Conservation (phyloP, 768 basidiomycete species). For the Boletus tomentosulus region DNA sequence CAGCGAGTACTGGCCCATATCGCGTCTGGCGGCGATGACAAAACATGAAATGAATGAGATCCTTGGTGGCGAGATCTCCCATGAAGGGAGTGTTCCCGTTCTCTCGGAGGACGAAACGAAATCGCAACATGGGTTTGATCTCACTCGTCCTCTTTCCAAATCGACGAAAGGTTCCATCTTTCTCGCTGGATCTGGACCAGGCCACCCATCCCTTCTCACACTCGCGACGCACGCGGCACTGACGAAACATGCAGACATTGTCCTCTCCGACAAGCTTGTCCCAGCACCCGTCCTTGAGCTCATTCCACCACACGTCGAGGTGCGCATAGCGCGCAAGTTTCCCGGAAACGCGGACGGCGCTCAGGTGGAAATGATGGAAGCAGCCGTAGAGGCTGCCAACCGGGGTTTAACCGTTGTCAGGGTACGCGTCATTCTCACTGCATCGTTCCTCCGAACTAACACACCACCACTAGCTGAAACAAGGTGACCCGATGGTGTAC, state of each 20-base stretch:
- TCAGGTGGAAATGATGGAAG: conserved; percentile 92
- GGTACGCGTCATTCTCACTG: conserved; percentile 39
- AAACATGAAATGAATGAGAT: conserved; percentile 64
- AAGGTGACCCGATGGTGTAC: conserved; percentile 95
- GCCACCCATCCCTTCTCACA: conserved; percentile 90
- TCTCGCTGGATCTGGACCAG: conserved; percentile 92
- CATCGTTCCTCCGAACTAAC: not conserved
- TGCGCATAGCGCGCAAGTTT: conserved; percentile 94
- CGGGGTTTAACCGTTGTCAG: conserved; percentile 84
- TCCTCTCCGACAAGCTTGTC: conserved; percentile 95
- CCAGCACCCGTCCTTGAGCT: conserved; percentile 82
- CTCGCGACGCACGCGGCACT: conserved; percentile 79
- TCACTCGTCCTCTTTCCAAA: conserved; percentile 16
- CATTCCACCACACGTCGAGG: conserved; percentile 65
- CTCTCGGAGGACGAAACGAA: conserved; percentile 32
- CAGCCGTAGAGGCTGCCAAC: conserved; percentile 77
- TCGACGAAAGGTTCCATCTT: conserved; percentile 62
- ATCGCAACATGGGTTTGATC: conserved; percentile 30
- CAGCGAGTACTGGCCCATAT: conserved; percentile 93
- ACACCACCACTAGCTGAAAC: conserved; percentile 65
- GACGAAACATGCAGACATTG: conserved; percentile 75
- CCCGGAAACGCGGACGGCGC: conserved; percentile 96
- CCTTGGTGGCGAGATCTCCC: conserved; percentile 37
- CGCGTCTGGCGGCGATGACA: conserved; percentile 66
- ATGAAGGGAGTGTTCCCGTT: conserved; percentile 4